A percentile compares a stretch with the other conserved stretches of the same genome.
These are phyloP conservation scores for Fremontodendron californicum DNA, from an alignment of 345 rosid genomes.

Conservation along the genomic window DNA sequence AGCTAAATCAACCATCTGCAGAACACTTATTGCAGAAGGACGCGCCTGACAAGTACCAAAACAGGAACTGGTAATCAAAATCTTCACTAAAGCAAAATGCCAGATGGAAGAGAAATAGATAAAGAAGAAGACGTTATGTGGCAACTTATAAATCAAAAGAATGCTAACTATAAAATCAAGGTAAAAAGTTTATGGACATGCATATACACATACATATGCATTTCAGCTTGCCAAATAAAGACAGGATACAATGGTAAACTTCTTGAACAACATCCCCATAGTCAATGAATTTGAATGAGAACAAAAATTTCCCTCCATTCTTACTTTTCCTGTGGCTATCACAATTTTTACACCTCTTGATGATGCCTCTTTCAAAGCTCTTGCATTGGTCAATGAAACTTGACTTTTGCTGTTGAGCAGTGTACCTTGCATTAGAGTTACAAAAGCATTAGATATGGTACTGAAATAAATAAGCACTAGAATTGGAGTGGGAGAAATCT, in stretches of 20 bases:
- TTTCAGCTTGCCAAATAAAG: background rate
- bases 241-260: background rate
- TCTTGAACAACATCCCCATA: background rate
- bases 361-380: slow-evolving; percentile 81
- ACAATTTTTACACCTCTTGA: slow-evolving; percentile 87
- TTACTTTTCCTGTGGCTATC: slow-evolving; percentile 92
- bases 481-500: slow-evolving; percentile 23
- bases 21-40: slow-evolving; percentile 53
- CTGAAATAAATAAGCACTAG: slow-evolving; percentile 5
- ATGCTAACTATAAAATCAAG: background rate
- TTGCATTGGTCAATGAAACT: slow-evolving; percentile 58
- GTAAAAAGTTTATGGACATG: background rate
- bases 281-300: slow-evolving; percentile 7
- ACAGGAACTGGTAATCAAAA: slow-evolving; percentile 16
- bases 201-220: background rate
- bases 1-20: slow-evolving; percentile 65
- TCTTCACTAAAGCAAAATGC: slow-evolving; percentile 10
- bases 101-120: background rate
- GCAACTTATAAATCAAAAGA: background rate
- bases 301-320: slow-evolving; percentile 9
- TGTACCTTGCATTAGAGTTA: slow-evolving; percentile 52
- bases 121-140: background rate
- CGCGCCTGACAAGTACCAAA: slow-evolving; percentile 58
- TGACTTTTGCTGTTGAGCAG: slow-evolving; percentile 76
- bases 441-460: slow-evolving; percentile 17